Evolutionary conservation across 2,329 filamentous ascomycete genomes (phyloP).

Genomic region (Aspergillus luchuensis): DNA sequence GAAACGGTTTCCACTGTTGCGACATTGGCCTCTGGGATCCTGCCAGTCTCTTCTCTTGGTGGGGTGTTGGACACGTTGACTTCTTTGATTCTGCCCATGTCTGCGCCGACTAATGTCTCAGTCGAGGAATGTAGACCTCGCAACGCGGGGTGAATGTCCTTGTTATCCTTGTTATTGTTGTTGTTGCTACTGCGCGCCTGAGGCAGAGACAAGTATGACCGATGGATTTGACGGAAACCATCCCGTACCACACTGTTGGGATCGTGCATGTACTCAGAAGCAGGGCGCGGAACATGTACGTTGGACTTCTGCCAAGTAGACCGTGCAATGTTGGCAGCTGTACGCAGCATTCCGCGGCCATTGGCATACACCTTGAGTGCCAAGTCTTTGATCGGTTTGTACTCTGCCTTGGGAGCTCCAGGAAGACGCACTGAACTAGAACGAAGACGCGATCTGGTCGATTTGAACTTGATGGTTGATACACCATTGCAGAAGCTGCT

Average conservation of each 20-base stretch:
- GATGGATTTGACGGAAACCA: neutral
- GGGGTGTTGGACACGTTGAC: conserved; percentile 2
- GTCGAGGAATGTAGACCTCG: neutral
- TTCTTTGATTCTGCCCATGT: conserved; percentile 4
- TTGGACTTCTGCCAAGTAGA: neutral
- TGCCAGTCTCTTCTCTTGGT: neutral
- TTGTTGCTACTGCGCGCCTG: neutral
- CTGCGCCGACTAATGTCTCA: conserved; percentile 4
- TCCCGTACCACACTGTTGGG: neutral
- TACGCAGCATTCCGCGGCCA: neutral
- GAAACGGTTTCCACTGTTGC: conserved; percentile 1
- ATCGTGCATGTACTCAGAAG: neutral
- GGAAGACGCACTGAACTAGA: neutral
- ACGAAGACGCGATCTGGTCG: neutral
- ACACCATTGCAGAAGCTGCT: neutral
- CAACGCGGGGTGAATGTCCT: neutral
- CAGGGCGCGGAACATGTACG: neutral
- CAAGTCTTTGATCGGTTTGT: conserved; percentile 1
- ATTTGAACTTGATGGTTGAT: neutral
- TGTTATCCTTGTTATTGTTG: neutral
- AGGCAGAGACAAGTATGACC: neutral
- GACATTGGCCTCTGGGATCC: conserved; percentile 5
- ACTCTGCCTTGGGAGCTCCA: neutral
- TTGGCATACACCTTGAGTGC: neutral
- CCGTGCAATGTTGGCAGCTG: neutral